A percentile compares a stretch with the other conserved stretches of the same genome.
Conservation (phyloP, 768 basidiomycete species). For the Hygrophoropsis aurantiaca region DNA sequence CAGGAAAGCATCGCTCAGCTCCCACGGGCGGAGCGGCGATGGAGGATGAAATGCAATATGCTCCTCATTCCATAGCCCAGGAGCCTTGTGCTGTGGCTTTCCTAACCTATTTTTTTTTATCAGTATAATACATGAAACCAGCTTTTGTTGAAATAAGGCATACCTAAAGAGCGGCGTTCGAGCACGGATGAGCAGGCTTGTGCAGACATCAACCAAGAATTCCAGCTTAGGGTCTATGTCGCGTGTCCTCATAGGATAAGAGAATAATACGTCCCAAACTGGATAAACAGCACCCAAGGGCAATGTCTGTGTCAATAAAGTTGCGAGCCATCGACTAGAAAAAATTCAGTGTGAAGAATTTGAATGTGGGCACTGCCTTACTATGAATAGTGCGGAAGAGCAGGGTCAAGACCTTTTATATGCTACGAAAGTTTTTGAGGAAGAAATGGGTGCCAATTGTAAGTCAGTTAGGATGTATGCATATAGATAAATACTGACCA, state of each 20-base stretch:
- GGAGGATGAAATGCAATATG: conserved; percentile 33
- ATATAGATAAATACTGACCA: conserved; percentile 41
- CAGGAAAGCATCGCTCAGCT: conserved; percentile 62
- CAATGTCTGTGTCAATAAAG: conserved; percentile 71
- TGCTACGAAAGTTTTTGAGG: conserved; percentile 39
- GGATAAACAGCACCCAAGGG: conserved; percentile 58
- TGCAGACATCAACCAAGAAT: conserved; percentile 67
- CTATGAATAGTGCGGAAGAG: conserved; percentile 79
- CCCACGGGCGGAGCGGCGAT: conserved; percentile 47
- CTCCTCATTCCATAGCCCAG: conserved; percentile 58
- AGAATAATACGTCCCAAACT: conserved; percentile 74
- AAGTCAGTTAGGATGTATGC: conserved; percentile 3
- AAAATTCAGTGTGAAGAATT: conserved; percentile 4
- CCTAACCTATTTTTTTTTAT: no score
- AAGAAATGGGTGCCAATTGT: neutral
- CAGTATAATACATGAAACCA: no score
- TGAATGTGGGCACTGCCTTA: conserved; percentile 34
- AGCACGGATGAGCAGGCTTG: conserved; percentile 63
- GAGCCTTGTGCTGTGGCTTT: conserved; percentile 40
- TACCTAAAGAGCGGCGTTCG: conserved; percentile 57
- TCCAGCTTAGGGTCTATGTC: conserved; percentile 62
- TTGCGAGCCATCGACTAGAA: conserved; percentile 70
- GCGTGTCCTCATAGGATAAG: conserved; percentile 53
- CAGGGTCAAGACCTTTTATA: conserved; percentile 65
- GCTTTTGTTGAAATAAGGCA: conserved; percentile 20